Percentiles rank a stretch among this genome's conserved stretches.
phyloP scores from a whole-genome alignment of 164 flowering plant species.

The Euptelea pleiosperma region DNA sequence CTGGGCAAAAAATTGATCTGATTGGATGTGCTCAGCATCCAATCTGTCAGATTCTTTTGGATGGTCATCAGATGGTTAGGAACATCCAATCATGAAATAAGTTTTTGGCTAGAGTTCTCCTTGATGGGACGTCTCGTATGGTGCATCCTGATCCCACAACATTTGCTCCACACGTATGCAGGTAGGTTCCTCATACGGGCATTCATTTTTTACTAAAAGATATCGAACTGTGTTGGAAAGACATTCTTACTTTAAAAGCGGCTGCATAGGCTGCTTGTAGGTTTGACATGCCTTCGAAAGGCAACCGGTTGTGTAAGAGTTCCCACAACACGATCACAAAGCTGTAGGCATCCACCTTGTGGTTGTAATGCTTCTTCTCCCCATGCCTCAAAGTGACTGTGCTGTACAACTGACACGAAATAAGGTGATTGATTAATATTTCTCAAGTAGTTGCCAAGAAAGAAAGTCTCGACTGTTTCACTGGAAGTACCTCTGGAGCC shows the following conservation, averaged over 20 bases:
- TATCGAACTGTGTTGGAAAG: background rate
- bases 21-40: no score
- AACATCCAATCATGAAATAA: background rate
- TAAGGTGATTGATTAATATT: background rate
- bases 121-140: background rate
- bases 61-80: no score
- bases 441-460: background rate
- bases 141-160: background rate
- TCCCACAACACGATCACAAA: constrained; percentile 93
- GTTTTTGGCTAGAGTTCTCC: background rate
- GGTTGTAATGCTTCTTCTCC: constrained; percentile 95
- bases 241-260: constrained; percentile 72
- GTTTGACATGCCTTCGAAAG: constrained; percentile 98
- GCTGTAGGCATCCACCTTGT: constrained; percentile 93
- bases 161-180: background rate
- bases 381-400: constrained; percentile 90
- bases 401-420: constrained; percentile 63
- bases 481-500: constrained; percentile 77
- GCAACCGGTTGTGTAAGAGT: constrained; percentile 74
- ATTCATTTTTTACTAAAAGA: background rate
- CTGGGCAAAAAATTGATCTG: no score
- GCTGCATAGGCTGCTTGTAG: constrained; percentile 97
- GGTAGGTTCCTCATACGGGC: background rate
- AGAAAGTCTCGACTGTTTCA: background rate
- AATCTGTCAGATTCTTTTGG: no score